Percentiles rank a stretch among this genome's conserved stretches.
Conservation (phyloP, 441 rosid species). For the Croton setiger region DNA sequence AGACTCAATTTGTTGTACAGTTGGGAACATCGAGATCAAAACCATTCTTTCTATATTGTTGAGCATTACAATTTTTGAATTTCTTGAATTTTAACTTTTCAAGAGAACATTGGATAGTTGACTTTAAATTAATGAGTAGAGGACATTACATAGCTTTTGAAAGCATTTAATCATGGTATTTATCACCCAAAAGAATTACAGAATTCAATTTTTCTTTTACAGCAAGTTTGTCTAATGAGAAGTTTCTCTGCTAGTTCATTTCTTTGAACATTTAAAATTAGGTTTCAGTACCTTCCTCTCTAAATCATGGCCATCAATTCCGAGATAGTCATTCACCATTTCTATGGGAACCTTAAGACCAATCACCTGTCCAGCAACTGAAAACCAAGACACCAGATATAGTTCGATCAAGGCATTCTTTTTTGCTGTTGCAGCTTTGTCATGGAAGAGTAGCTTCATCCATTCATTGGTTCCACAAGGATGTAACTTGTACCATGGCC, state of each 20-base stretch:
- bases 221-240: background rate
- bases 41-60: background rate
- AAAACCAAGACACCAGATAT: constrained; percentile 81
- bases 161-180: background rate
- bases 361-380: constrained; percentile 79
- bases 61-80: background rate
- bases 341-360: constrained; percentile 55
- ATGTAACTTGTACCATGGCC: constrained; percentile 94
- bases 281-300: background rate
- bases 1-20: background rate
- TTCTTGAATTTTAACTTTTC: background rate
- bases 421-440: constrained; percentile 23
- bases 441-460: constrained; percentile 61
- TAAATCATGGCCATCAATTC: constrained; percentile 4
- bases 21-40: background rate
- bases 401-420: constrained; percentile 30
- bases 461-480: constrained; percentile 90
- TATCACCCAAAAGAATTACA: background rate
- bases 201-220: background rate
- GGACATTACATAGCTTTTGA: background rate
- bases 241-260: background rate
- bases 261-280: background rate
- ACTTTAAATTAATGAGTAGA: background rate
- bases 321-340: constrained; percentile 29
- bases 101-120: background rate